Base-by-base conservation (phyloP, 495 filamentous ascomycete genomes). In the Penicillium cosmopolitanum region DNA sequence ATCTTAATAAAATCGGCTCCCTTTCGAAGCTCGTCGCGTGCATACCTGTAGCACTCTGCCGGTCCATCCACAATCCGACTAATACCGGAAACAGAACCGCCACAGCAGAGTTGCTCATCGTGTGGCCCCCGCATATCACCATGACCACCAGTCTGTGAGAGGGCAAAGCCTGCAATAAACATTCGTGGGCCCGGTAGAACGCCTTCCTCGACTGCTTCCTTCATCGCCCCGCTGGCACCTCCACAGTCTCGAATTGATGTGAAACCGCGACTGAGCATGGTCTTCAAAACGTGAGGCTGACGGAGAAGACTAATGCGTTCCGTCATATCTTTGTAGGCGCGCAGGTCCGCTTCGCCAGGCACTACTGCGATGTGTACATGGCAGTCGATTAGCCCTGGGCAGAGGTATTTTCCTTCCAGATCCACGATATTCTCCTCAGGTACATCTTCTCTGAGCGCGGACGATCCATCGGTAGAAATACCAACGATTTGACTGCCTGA, bases 1-100 rank as follows among this genome's bases (percentile, higher is more conserved):
- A 85, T 84, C 67, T 85, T 85, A 67, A 85, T 76, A 54, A 84
- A 84, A 48, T 84, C 77, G 2, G 81, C 77, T 1, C 83, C 82
- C 11, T 64, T 67, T 5, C 82, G 72, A 9, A 85, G 64, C 65
- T 82, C 78, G 38, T 84, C 81, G 10, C 82, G 70, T 0, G 76
- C 80, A 51, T 61, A 73, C 23, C 73, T 75, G 19, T 80, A 66
- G 56, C 81, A 84, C 47, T 77, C 78, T 1, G 78, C 64, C 1
- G 79, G 78, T 4, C 82, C 81, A 56, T 85, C 80, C 28, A 74
- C 75, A 0, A 84, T 56, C 6, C 78, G 64, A 3, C 74, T 76
- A 8, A 75, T 65, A 4, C 65, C 69, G 4, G 63, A 55, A 0
- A 60, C 21, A 4, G 66, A 53, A 0, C 75, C 71, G 4, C 74